Evolutionary conservation across 2,329 filamentous ascomycete genomes (phyloP).

Genomic region (Dactylellina leptospora): DNA sequence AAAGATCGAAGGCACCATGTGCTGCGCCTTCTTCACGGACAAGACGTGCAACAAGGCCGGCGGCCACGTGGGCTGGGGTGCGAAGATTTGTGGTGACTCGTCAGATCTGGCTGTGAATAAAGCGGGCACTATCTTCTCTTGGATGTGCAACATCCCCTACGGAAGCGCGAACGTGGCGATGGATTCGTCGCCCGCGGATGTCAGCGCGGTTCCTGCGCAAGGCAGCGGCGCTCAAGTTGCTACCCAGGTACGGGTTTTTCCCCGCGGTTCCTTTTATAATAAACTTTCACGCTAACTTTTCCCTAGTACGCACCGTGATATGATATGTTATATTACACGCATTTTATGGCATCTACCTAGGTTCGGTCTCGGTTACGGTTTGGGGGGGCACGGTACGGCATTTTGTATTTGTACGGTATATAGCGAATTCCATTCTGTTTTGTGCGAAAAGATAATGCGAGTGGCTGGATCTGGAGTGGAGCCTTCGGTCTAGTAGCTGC

Average conservation of each 20-base stretch:
- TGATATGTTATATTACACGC: too few species aligned
- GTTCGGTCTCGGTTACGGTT: slow-evolving; percentile 21
- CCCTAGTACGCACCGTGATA: slow-evolving; percentile 38
- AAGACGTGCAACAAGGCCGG: slow-evolving; percentile 46
- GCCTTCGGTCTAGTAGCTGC: slow-evolving; percentile 15
- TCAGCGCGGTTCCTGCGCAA: slow-evolving; percentile 18
- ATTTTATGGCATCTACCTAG: slow-evolving; percentile 21
- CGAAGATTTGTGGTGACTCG: slow-evolving; percentile 36
- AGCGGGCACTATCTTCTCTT: slow-evolving; percentile 29
- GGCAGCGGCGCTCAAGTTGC: slow-evolving; percentile 27
- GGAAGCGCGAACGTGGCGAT: slow-evolving; percentile 45
- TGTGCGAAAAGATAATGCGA: background rate
- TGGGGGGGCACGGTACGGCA: slow-evolving; percentile 11
- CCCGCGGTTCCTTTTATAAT: too few species aligned
- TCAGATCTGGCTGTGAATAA: slow-evolving; percentile 31
- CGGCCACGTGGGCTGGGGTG: slow-evolving; percentile 35
- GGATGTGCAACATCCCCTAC: slow-evolving; percentile 49
- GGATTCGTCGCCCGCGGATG: slow-evolving; percentile 25
- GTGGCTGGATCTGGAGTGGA: slow-evolving; percentile 19
- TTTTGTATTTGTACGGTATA: slow-evolving; percentile 50
- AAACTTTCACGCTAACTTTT: too few species aligned
- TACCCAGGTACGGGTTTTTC: slow-evolving; percentile 51
- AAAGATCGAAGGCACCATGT: slow-evolving; percentile 49
- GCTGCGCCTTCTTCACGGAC: slow-evolving; percentile 45
- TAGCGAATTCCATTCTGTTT: too few species aligned